Percentiles rank a stretch among this genome's conserved stretches.
These are phyloP conservation scores for Ophiostoma populinum DNA, from an alignment of 2,329 filamentous ascomycete genomes.

Conservation along the genomic window DNA sequence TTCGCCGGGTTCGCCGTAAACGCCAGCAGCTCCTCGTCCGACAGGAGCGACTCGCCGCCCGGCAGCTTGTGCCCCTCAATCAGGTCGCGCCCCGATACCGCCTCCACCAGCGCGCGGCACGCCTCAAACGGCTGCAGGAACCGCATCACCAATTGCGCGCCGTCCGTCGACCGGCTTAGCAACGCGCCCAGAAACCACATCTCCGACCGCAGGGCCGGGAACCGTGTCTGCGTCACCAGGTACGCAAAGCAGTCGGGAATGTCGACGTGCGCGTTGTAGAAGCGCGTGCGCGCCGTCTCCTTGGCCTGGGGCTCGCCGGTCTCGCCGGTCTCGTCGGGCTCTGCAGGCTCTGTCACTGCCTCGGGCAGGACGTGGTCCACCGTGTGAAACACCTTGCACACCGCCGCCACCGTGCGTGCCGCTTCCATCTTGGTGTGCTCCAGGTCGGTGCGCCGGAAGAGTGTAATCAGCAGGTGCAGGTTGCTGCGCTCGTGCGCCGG, in stretches of 20 bases:
- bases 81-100: slow-evolving; percentile 29
- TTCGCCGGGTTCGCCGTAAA: too few species aligned
- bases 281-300: too few species aligned
- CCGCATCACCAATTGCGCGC: slow-evolving; percentile 27
- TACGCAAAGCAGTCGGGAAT: slow-evolving; percentile 28
- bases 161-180: slow-evolving; percentile 34
- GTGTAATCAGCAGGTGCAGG: slow-evolving; percentile 21
- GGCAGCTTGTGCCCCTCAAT: slow-evolving; percentile 12
- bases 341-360: too few species aligned
- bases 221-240: slow-evolving; percentile 39
- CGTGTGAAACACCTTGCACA: slow-evolving; percentile 39
- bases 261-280: slow-evolving; percentile 27
- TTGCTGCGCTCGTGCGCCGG: slow-evolving; percentile 18
- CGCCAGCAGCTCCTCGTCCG: slow-evolving; percentile 1
- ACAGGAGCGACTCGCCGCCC: slow-evolving; percentile 1
- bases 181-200: slow-evolving; percentile 45
- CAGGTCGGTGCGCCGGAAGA: slow-evolving; percentile 27
- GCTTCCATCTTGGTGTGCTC: slow-evolving; percentile 44
- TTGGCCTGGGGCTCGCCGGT: too few species aligned
- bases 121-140: slow-evolving; percentile 26
- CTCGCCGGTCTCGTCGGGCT: too few species aligned
- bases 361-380: slow-evolving; percentile 15
- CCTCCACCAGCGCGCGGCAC: slow-evolving; percentile 25
- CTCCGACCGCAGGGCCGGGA: slow-evolving; percentile 41
- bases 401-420: slow-evolving; percentile 31